These are phyloP conservation scores for Nicotiana paniculata DNA, from an alignment of 257 asterid species.

Conservation along the genomic window DNA sequence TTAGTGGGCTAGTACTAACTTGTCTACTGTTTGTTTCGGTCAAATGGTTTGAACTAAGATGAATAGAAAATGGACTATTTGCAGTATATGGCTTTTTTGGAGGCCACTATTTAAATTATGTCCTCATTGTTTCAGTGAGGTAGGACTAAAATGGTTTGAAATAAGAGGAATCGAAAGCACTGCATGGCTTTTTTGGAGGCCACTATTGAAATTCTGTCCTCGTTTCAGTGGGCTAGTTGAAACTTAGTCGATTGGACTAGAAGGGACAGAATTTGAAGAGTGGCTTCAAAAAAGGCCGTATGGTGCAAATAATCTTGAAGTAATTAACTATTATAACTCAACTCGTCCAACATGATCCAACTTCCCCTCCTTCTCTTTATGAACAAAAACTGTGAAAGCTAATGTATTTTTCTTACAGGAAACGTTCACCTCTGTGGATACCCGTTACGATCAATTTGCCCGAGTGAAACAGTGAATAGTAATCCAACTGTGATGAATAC, in stretches of 20 bases:
- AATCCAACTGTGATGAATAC: constrained; percentile 8
- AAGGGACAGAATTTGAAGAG: neutral
- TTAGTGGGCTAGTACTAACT: neutral
- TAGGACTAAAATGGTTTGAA: neutral
- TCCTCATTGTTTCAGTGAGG: neutral
- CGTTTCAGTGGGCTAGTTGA: neutral
- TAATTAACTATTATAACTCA: neutral
- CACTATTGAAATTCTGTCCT: neutral
- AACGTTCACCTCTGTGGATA: constrained; percentile 28
- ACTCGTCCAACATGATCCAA: too few species aligned
- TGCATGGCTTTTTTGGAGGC: neutral
- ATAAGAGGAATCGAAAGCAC: too few species aligned
- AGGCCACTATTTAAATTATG: neutral
- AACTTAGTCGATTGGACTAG: neutral
- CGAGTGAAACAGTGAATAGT: neutral
- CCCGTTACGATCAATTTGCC: constrained; percentile 20
- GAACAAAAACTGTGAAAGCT: neutral
- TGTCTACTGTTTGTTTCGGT: too few species aligned
- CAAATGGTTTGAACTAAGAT: too few species aligned
- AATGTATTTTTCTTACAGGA: constrained; percentile 8
- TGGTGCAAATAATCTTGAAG: neutral
- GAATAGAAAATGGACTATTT: neutral
- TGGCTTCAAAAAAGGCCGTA: neutral
- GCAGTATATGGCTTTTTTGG: neutral
- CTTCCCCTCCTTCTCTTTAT: too few species aligned